These are phyloP conservation scores for Jamesozyma lodderae DNA, from an alignment of 805 yeast species.

Conservation along the genomic window DNA sequence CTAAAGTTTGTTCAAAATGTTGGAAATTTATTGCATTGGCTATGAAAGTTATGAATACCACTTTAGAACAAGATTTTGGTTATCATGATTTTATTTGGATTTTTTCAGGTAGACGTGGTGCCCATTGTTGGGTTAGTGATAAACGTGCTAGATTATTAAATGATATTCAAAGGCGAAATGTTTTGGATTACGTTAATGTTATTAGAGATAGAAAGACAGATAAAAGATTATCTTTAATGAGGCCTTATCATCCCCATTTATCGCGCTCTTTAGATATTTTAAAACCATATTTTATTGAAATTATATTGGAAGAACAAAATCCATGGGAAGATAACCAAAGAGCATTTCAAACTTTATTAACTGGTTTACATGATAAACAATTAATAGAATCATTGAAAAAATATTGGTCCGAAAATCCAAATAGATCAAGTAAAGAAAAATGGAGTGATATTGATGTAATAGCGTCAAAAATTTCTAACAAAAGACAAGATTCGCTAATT, in stretches of 20 bases:
- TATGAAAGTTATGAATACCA: constrained; percentile 58
- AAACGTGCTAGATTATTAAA: constrained; percentile 63
- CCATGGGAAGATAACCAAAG: constrained; percentile 63
- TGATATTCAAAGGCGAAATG: constrained; percentile 65
- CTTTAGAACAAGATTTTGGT: constrained; percentile 82
- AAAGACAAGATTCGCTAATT: constrained; percentile 30
- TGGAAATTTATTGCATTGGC: constrained; percentile 91
- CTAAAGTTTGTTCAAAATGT: constrained; percentile 78
- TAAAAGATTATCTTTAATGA: constrained; percentile 45
- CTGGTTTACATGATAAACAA: constrained; percentile 54
- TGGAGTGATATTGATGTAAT: constrained; percentile 68
- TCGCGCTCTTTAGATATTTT: constrained; percentile 64
- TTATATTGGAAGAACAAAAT: constrained; percentile 73
- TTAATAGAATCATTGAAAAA: constrained; percentile 44
- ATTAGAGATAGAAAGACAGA: constrained; percentile 42
- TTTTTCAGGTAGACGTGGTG: constrained; percentile 97
- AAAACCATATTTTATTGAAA: constrained; percentile 51
- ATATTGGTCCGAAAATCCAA: constrained; percentile 50
- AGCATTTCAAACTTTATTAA: constrained; percentile 47
- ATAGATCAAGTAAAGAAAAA: constrained; percentile 49
- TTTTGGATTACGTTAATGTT: constrained; percentile 78
- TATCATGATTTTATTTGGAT: constrained; percentile 85
- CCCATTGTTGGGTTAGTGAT: constrained; percentile 97
- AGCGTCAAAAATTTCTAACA: constrained; percentile 30
- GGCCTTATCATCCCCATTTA: constrained; percentile 87